Evolutionary conservation across 2,329 filamentous ascomycete genomes (phyloP).

Genomic region (Sphaerostilbella broomeana): DNA sequence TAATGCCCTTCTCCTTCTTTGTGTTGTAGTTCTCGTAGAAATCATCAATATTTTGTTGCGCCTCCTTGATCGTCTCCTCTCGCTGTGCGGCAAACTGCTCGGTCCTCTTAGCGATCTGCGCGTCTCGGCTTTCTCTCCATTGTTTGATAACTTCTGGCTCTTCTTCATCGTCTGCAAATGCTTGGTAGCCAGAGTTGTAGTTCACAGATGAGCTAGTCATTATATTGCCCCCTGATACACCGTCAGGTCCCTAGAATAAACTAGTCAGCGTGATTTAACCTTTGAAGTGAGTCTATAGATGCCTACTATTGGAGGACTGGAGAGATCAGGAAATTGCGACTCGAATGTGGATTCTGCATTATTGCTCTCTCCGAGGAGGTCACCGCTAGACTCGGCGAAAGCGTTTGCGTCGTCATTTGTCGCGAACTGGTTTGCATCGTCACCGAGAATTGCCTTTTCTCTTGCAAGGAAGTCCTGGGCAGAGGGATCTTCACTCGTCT

Average conservation of each 20-base stretch:
- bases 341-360: conserved; percentile 58
- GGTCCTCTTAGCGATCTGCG: conserved; percentile 73
- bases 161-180: conserved; percentile 60
- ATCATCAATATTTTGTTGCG: conserved; percentile 91
- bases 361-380: conserved; percentile 65
- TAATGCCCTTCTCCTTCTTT: conserved; percentile 90
- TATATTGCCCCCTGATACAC: conserved; percentile 23
- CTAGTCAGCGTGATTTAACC: too few relatives aligned
- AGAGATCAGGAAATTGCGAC: conserved; percentile 82
- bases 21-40: conserved; percentile 99
- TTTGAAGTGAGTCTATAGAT: too few relatives aligned
- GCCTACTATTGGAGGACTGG: conserved; percentile 31
- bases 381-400: conserved; percentile 57
- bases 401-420: conserved; percentile 65
- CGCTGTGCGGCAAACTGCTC: conserved; percentile 79
- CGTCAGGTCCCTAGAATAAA: conserved; percentile 23
- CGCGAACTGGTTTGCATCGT: conserved; percentile 87
- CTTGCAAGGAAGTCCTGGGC: conserved; percentile 83
- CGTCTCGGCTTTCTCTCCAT: conserved; percentile 88
- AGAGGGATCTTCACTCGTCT: conserved; percentile 51
- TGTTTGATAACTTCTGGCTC: conserved; percentile 84
- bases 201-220: conserved; percentile 68
- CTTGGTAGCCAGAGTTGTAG: conserved; percentile 56
- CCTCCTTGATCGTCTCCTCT: conserved; percentile 77
- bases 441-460: conserved; percentile 83